These are phyloP conservation scores for Diphasiastrum complanatum DNA, from an alignment of 83 land plant species.

Conservation along the genomic window DNA sequence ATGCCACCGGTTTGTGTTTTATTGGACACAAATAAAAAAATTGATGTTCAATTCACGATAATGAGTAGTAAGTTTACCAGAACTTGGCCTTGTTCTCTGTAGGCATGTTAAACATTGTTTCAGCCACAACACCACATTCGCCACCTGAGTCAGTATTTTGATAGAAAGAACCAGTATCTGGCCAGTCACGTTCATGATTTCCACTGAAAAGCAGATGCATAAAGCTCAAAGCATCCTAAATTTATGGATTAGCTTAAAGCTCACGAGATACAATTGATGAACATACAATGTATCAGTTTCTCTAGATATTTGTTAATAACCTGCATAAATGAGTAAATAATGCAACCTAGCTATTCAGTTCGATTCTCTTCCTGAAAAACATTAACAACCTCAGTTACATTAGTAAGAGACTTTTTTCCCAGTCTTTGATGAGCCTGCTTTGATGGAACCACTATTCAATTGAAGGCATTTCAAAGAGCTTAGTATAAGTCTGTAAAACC, in stretches of 20 bases:
- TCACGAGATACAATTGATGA: no score
- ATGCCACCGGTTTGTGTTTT: no score
- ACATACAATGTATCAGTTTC: neutral
- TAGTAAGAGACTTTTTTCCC: no score
- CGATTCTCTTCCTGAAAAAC: neutral
- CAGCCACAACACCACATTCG: constrained; percentile 23
- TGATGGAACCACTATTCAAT: neutral
- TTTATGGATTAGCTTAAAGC: no score
- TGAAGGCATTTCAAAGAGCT: neutral
- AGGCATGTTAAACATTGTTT: constrained; percentile 24
- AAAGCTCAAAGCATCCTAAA: neutral
- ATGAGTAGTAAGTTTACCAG: no score
- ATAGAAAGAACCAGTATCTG: constrained; percentile 21
- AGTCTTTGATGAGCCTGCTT: no score
- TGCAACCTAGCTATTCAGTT: neutral
- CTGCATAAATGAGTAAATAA: neutral
- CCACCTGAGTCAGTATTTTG: constrained; percentile 22
- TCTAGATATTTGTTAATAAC: no score
- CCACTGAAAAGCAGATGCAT: constrained; percentile 15
- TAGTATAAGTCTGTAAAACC: constrained; percentile 9
- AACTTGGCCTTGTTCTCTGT: constrained; percentile 21
- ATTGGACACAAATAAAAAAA: no score
- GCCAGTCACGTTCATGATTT: constrained; percentile 34
- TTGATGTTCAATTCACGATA: no score
- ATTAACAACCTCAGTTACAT: no score